These are phyloP conservation scores for Claviceps humidiphila DNA, from an alignment of 2,329 filamentous ascomycete species.

Conservation along the genomic window DNA sequence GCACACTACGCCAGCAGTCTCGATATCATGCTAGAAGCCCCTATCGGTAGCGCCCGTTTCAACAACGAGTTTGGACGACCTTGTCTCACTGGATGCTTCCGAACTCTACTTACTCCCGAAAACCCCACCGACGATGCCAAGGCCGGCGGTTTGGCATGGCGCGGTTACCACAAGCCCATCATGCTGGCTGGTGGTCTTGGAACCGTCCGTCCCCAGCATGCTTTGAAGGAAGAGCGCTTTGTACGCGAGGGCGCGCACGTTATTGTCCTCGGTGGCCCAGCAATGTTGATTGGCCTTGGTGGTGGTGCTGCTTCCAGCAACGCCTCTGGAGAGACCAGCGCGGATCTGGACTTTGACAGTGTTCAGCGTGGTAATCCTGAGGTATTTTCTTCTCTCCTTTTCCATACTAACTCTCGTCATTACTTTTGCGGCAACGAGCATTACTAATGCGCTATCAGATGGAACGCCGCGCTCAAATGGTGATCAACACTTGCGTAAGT, in stretches of 20 bases:
- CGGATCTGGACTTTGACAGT: conserved; percentile 91
- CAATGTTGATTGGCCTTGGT: conserved; percentile 94
- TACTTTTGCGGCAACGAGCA: no score
- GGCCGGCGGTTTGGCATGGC: conserved; percentile 39
- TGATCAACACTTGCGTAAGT: conserved; percentile 86
- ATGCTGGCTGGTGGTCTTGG: conserved; percentile 96
- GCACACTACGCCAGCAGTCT: conserved; percentile 85
- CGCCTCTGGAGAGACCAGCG: conserved; percentile 73
- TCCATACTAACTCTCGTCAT: background rate
- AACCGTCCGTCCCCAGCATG: conserved; percentile 80
- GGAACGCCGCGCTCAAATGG: conserved; percentile 89
- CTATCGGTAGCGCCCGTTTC: conserved; percentile 87
- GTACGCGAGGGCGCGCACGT: conserved; percentile 82
- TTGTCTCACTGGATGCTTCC: conserved; percentile 78
- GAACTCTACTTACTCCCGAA: conserved; percentile 58
- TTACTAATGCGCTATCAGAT: conserved; percentile 32
- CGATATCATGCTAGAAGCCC: conserved; percentile 95
- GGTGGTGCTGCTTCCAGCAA: conserved; percentile 91
- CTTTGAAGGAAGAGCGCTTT: conserved; percentile 66
- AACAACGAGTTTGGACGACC: conserved; percentile 97
- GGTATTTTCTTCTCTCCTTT: conserved; percentile 3
- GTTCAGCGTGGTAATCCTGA: conserved; percentile 96
- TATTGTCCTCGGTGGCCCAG: conserved; percentile 86
- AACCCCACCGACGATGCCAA: conserved; percentile 7
- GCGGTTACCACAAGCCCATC: conserved; percentile 96